Base-by-base conservation (phyloP, 176 grass and related monocot genomes). In the Typha latifolia region DNA sequence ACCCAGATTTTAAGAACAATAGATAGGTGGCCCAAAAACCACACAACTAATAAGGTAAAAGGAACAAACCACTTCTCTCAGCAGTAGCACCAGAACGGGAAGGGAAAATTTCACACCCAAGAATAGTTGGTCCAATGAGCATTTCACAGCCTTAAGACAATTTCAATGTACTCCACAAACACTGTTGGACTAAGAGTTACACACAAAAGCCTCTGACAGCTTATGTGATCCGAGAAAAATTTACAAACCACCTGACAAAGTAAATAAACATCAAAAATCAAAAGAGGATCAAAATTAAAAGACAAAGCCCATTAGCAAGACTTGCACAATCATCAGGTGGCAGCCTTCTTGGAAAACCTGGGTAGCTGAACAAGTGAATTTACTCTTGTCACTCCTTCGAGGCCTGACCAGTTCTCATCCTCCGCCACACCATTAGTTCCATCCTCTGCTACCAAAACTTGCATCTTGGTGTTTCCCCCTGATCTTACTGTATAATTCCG, bases 341-440 rank as follows among this genome's bases (percentile, higher is more conserved):
- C 76, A 68, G 80, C 87, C 53, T 93, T 83, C 63, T 78, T 74
- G 4, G 89, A 87, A 80, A 93, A 99, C 79, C 95, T 94, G 23
- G 95, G 95, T 53, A 94, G 86, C 70, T 94, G 95, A 26, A 99
- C 89, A 14, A 93, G 73, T 1, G 95, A 94, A 75, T 99, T 94
- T 47, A 93, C 95, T 48, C 95, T 81, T 0, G 95, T 99, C 68
- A 99, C 89, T 29, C 94, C 94, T 0, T 99, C 89, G 9, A 99
- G 80, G 49, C 86, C 86, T 2, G 78, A 88, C 94, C 94, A 99
- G 61, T 77, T 81, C 52, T 79, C 82, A 6, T 89, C 81, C 5
- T 74, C 72, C 0, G 51, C 34, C 4, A 64, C 75, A 59, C 76
- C 72, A 29, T 69, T 64, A 1, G 73, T 32, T 62, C 63, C 80